Evolutionary conservation across 2,329 filamentous ascomycete species (phyloP).

Genomic region (Stagonosporopsis vannaccii): DNA sequence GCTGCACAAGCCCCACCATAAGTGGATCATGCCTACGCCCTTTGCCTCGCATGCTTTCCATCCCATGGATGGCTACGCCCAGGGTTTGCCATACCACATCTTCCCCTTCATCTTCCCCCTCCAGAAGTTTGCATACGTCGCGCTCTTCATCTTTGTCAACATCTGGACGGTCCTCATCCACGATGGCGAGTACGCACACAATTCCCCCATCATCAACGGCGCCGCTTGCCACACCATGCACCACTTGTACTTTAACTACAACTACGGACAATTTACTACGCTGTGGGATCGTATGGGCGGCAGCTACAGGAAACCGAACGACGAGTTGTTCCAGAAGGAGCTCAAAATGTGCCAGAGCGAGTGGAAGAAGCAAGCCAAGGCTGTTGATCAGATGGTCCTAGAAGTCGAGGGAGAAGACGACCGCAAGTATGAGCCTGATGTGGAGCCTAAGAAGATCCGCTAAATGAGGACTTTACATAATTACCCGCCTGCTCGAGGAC

Average conservation of each 20-base stretch:
- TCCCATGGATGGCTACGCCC: conserved; percentile 87
- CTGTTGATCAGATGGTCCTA: conserved; percentile 78
- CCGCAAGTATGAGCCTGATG: conserved; percentile 49
- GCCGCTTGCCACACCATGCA: conserved; percentile 93
- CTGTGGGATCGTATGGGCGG: conserved; percentile 88
- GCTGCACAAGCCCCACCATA: conserved; percentile 97
- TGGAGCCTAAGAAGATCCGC: conserved; percentile 52
- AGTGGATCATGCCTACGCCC: conserved; percentile 98
- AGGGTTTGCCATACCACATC: conserved; percentile 89
- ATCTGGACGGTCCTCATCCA: conserved; percentile 97
- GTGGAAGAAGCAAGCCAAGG: conserved; percentile 78
- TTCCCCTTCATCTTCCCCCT: conserved; percentile 93
- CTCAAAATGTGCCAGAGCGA: conserved; percentile 83
- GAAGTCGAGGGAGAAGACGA: conserved; percentile 71
- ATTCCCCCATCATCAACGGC: conserved; percentile 91
- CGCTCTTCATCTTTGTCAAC: conserved; percentile 90
- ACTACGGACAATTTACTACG: conserved; percentile 94
- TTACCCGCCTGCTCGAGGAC: not conserved
- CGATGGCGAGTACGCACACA: conserved; percentile 91
- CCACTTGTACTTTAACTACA: conserved; percentile 75
- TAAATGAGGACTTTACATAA: conserved; percentile 14
- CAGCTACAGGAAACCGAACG: conserved; percentile 85
- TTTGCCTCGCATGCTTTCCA: conserved; percentile 95
- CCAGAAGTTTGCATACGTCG: conserved; percentile 87
- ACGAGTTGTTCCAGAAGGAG: conserved; percentile 83